Evolutionary conservation across 495 filamentous ascomycete species (phyloP).

Genomic region (Aspergillus sclerotiicarbonarius): DNA sequence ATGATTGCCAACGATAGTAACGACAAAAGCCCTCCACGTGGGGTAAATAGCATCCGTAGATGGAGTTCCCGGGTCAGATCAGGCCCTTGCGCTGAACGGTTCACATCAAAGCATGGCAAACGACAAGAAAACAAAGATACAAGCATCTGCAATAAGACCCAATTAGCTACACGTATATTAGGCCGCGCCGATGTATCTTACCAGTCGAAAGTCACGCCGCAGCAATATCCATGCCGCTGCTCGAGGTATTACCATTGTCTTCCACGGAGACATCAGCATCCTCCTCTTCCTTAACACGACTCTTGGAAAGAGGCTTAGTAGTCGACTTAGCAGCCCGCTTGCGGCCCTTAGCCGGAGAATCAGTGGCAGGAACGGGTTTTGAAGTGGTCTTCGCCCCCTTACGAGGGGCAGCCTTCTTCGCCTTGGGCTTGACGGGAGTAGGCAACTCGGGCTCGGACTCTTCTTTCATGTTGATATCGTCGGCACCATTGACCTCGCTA

Average conservation of each 20-base stretch:
- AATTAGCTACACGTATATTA: too few relatives aligned
- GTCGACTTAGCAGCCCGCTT: background rate
- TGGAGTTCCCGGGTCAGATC: background rate
- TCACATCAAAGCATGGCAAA: too few relatives aligned
- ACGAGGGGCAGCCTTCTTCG: background rate
- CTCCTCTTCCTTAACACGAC: background rate
- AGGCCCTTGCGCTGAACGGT: too few relatives aligned
- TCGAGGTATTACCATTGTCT: background rate
- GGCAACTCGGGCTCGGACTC: background rate
- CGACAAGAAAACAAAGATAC: too few relatives aligned
- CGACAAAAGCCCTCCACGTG: background rate
- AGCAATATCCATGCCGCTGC: background rate
- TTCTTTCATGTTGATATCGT: background rate
- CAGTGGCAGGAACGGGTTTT: slow-evolving; percentile 5
- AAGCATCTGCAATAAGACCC: too few relatives aligned
- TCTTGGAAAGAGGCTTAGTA: background rate
- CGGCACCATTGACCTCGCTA: background rate
- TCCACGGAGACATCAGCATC: background rate
- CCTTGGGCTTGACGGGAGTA: background rate
- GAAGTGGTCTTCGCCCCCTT: slow-evolving; percentile 10
- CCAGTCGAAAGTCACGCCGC: too few relatives aligned
- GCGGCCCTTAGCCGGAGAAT: background rate
- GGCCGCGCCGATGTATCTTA: too few relatives aligned
- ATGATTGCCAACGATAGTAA: background rate
- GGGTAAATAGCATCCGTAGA: background rate